phyloP scores from a whole-genome alignment of 805 yeast species.

The Ogataea pilisensis region DNA sequence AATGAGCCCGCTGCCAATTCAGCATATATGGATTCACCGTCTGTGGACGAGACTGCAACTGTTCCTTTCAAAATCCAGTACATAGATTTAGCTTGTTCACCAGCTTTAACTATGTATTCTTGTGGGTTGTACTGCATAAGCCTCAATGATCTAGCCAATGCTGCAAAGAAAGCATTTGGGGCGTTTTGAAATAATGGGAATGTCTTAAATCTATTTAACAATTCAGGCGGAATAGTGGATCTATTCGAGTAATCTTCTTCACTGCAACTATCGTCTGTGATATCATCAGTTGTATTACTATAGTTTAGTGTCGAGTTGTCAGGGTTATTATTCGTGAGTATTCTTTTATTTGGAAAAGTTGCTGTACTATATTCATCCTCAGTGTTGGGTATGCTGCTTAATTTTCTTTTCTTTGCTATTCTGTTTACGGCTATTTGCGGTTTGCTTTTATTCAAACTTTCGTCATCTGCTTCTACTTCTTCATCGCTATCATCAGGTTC shows the following conservation, averaged over 20 bases:
- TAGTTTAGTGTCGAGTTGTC: neutral
- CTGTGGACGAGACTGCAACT: constrained; percentile 72
- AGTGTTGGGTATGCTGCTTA: neutral
- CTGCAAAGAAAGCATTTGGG: constrained; percentile 58
- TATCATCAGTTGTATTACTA: constrained; percentile 1
- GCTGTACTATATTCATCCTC: neutral
- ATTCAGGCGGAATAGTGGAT: constrained; percentile 44
- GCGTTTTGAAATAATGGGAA: constrained; percentile 66
- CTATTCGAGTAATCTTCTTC: constrained; percentile 21
- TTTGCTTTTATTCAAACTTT: neutral
- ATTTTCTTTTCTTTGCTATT: neutral
- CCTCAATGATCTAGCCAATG: constrained; percentile 53
- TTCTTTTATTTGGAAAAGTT: neutral
- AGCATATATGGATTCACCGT: constrained; percentile 72
- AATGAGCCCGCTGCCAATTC: constrained; percentile 65
- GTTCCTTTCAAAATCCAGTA: constrained; percentile 76
- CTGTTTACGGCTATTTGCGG: neutral
- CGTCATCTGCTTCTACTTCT: neutral
- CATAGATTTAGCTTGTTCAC: constrained; percentile 73
- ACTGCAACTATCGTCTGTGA: constrained; percentile 22
- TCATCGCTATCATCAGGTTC: neutral
- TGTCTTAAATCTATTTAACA: constrained; percentile 49
- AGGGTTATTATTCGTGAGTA: neutral
- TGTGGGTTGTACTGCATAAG: constrained; percentile 64
- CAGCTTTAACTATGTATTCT: constrained; percentile 63